These are phyloP conservation scores for Leptomonas seymouri DNA, from an alignment of 208 protist genomes.

Conservation along the genomic window DNA sequence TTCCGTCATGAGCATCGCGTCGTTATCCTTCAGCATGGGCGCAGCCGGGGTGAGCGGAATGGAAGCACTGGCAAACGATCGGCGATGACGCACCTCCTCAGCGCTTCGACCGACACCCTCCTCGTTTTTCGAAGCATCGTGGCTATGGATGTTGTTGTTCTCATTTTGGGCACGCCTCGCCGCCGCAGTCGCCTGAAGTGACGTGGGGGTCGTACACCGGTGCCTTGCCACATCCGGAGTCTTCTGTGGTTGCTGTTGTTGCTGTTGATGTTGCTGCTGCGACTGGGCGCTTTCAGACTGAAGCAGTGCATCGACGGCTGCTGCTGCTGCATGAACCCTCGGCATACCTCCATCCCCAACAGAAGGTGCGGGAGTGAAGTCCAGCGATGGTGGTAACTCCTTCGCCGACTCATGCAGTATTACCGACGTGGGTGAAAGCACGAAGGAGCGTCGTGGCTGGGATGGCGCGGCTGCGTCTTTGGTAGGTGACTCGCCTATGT, in stretches of 20 bases:
- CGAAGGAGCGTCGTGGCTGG: background rate
- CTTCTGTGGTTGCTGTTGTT: background rate
- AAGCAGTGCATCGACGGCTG: background rate
- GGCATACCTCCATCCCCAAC: slow-evolving; percentile 1
- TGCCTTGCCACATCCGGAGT: background rate
- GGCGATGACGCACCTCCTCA: background rate
- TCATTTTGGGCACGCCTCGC: background rate
- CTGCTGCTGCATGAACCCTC: background rate
- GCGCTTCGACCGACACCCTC: background rate
- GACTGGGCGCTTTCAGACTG: no score
- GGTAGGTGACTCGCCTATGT: background rate
- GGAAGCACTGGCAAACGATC: background rate
- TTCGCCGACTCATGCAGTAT: background rate
- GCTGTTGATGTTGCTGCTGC: background rate
- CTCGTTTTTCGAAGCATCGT: background rate
- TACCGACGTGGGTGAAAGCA: background rate
- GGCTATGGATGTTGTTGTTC: background rate
- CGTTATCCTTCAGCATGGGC: background rate
- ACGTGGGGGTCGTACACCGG: slow-evolving; percentile 10
- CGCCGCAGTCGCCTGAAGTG: background rate
- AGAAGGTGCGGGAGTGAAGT: background rate
- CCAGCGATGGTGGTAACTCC: background rate
- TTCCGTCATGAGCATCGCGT: no score
- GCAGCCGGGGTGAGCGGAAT: background rate
- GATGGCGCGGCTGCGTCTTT: background rate